phyloP scores from a whole-genome alignment of 2,329 filamentous ascomycete species.

The Colletotrichum ledebouriae region DNA sequence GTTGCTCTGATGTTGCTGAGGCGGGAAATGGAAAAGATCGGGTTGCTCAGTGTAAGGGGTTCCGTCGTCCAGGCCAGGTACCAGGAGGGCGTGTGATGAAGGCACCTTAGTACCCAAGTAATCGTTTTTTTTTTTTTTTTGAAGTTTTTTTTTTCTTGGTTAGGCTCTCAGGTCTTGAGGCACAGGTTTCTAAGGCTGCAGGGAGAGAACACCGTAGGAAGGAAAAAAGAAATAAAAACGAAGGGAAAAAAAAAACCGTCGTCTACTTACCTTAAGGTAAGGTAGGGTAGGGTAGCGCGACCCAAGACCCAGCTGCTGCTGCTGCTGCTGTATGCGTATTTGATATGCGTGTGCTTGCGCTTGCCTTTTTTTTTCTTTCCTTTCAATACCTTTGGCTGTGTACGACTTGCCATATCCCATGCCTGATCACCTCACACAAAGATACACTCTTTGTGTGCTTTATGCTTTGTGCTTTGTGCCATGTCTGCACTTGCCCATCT shows the following conservation, averaged over 20 bases:
- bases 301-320: conserved; percentile 9
- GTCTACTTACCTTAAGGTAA: neutral
- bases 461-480: conserved; percentile 9
- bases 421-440: neutral
- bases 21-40: conserved; percentile 25
- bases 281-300: neutral
- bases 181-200: neutral
- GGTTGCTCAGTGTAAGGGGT: conserved; percentile 40
- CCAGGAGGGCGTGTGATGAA: conserved; percentile 1
- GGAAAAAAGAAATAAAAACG: neutral
- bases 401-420: neutral
- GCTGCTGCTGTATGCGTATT: conserved; percentile 1
- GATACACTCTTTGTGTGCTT: conserved; percentile 14
- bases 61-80: conserved; percentile 23
- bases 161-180: too few relatives aligned
- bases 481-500: neutral
- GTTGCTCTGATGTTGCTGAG: conserved; percentile 14
- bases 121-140: too few relatives aligned
- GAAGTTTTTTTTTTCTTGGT: too few relatives aligned
- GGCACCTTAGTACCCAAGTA: too few relatives aligned
- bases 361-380: neutral
- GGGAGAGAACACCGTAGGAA: neutral
- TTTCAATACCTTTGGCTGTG: neutral
- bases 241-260: conserved; percentile 11
- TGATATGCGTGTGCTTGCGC: conserved; percentile 11